Conservation (phyloP, 2,329 filamentous ascomycete genomes). For the Grosmannia serpens region DNA sequence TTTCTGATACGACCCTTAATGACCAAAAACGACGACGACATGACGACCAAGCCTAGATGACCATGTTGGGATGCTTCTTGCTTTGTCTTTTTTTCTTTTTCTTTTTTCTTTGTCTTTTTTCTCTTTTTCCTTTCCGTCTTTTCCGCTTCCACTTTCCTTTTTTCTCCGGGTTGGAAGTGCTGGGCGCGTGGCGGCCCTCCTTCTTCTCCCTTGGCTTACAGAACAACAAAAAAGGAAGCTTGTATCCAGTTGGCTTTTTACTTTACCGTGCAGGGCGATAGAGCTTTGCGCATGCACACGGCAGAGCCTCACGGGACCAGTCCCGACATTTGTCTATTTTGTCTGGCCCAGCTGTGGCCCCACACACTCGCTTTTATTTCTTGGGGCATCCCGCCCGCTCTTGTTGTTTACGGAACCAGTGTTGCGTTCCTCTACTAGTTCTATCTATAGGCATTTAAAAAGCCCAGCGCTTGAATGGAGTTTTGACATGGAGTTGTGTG, state of each 20-base stretch:
- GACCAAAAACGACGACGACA: constrained; percentile 10
- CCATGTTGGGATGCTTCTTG: constrained; percentile 6
- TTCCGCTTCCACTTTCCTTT: not conserved
- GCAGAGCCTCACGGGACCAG: no score
- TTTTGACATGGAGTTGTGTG: no score
- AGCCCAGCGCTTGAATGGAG: no score
- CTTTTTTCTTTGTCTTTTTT: constrained; percentile 3
- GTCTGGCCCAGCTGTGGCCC: no score
- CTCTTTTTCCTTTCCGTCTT: constrained; percentile 5
- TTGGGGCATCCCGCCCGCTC: no score
- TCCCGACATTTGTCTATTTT: no score
- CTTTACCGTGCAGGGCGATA: not conserved
- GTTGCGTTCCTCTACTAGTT: no score
- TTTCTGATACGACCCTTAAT: constrained; percentile 9
- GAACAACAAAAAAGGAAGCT: not conserved
- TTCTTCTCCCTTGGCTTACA: not conserved
- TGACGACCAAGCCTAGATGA: constrained; percentile 10
- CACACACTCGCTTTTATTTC: no score
- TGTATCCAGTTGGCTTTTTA: not conserved
- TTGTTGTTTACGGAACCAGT: no score
- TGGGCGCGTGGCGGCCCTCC: not conserved
- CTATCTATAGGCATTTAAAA: not conserved
- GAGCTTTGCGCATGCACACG: not conserved
- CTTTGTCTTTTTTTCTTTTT: not conserved
- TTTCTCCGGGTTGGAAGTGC: not conserved